A percentile compares a stretch with the other conserved stretches of the same genome.
Evolutionary conservation across 306 rosid genomes (phyloP).

Genomic region (Medicago ruthenica): DNA sequence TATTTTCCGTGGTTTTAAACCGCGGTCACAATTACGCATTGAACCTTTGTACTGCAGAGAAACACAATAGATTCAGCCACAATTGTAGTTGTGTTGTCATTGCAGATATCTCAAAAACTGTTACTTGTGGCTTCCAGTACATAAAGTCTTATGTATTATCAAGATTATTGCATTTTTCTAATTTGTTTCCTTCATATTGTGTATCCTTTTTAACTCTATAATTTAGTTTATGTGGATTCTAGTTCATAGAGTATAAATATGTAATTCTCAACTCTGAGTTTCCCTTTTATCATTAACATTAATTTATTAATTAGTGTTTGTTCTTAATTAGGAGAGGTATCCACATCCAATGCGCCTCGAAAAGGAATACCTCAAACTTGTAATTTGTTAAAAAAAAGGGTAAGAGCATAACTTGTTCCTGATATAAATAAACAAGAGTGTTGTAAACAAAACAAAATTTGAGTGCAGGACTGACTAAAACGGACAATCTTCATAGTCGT

Average conservation of each 20-base stretch:
- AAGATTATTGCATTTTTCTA: neutral
- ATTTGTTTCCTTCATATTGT: neutral
- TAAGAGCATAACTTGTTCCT: too few relatives aligned
- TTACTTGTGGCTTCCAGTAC: constrained; percentile 17
- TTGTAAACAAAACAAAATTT: too few relatives aligned
- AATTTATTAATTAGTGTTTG: too few relatives aligned
- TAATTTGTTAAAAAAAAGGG: too few relatives aligned
- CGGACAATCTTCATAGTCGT: too few relatives aligned
- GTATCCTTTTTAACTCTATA: constrained; percentile 12
- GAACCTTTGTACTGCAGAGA: neutral
- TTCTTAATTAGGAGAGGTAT: too few relatives aligned
- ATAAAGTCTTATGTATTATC: constrained; percentile 29
- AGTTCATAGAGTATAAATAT: constrained; percentile 15
- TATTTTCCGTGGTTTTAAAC: constrained; percentile 14
- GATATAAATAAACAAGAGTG: too few relatives aligned
- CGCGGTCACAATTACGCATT: neutral
- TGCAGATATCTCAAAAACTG: neutral
- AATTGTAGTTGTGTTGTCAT: neutral
- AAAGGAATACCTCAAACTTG: too few relatives aligned
- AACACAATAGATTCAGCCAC: too few relatives aligned
- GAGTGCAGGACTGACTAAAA: too few relatives aligned
- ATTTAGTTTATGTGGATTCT: constrained; percentile 27
- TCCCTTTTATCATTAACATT: neutral
- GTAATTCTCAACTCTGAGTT: constrained; percentile 16
- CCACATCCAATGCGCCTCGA: too few relatives aligned